Base-by-base conservation (phyloP, 2,329 filamentous ascomycete genomes). In the Aspergillus udagawae region DNA sequence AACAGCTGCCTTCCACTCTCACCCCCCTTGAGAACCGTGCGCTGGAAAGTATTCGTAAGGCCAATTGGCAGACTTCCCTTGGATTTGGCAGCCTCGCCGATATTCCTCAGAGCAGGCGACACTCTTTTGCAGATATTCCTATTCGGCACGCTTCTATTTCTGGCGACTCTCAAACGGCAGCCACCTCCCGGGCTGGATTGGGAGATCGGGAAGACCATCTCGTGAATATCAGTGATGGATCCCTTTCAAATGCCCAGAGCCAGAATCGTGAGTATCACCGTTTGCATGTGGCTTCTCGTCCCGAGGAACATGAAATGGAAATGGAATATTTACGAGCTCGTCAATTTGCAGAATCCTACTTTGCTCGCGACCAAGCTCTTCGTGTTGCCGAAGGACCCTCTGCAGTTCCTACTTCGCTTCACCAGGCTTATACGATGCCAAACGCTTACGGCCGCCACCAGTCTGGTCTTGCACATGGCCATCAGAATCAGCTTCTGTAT, bases 401-500 rank as follows among this genome's bases (percentile, higher is more conserved):
- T 28, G 66, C 66, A 20, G 64, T 75, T 10, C 67, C 74, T 4
- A 58, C 73, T 9, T 69, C 74, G 44, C 67, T 77, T 51, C 74
- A 72, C 55, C 73, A 76, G 57, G 68, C 70, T 29, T 77, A 76
- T 57, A 67, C 71, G 8, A 71, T 75, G 67, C 68, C 73, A 49
- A 67, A 69, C 50, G 64, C 69, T 9, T 77, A 73, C 60, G 70
- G 72, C 21, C 75, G 74, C 41, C 74, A 73, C 48, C 72, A 73
- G 55, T 67, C 69, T 50, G 70, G 66, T 44, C 63, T 72, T 52
- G 67, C 66, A 10, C 74, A 73, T 57, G 66, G 67, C 32, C 76
- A 72, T 57, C 76, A 71, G 59, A 77, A 73, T 59, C 76, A 77
- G 66, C 72, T 73, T 54, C 59, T 75, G 45, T 93, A 93, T 72